Evolutionary conservation across 2,329 filamentous ascomycete species (phyloP), one percentile per base, ranked within the genome.

Genomic region (Penicillium sp.): DNA sequence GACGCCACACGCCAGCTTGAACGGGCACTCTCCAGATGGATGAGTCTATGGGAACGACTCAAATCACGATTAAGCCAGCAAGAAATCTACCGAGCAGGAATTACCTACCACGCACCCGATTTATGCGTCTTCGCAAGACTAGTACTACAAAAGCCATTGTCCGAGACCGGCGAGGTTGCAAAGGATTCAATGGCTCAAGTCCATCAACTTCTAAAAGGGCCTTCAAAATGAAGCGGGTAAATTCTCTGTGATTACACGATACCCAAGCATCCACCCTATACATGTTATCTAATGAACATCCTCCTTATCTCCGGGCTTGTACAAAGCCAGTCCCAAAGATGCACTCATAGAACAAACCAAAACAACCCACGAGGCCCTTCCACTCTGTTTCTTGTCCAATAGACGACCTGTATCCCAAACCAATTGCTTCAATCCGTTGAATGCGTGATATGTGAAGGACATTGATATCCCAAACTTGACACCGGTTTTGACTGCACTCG

Each of bases 351-450:
- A 57, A n/a, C 57, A 59, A 13, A 23, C 55, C 3, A 65, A 47
- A 14, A 69, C 63, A 16, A 51, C 45, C 64, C 66, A 63, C 11
- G 62, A 58, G 3, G 56, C 54, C 21, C 35, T 60, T 11, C 52
- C 52, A 39, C 56, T 58, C 13, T 58, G 50, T 21, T 29, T 10
- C 44, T 55, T 62, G 23, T 50, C 57, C 4, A 66, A 23, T 8
- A 56, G 47, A 29, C 77, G 77, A 49, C 83, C 85, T 23, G 81
- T 73, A 75, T 89, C 87, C 86, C 86, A 89, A 10, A 79, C 67
- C 77, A 90, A 77, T 82, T 89, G 86, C 70, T 87, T 82, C 7
- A 89, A 19, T 4, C 87, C 87, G 67, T 88, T 89, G 62, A 85
- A 78, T 44, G 70, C 73, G 72, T 90, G 87, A 72, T 82, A 89